These are phyloP conservation scores for Naematelia aurantialba DNA, from an alignment of 768 basidiomycete genomes.

Conservation along the genomic window DNA sequence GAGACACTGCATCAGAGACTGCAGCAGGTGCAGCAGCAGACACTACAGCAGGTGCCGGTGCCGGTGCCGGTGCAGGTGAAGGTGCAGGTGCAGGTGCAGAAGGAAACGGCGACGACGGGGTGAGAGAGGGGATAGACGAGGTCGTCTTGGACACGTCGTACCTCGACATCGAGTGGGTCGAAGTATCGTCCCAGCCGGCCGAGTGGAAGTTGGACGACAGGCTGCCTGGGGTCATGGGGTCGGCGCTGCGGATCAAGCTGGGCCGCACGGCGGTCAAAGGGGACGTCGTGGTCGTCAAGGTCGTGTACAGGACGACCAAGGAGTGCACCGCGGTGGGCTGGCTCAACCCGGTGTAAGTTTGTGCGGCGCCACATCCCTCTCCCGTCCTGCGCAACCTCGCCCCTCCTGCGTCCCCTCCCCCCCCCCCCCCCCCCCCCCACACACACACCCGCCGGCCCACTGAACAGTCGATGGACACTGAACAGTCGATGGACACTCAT, in stretches of 20 bases:
- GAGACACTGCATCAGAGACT: constrained; percentile 36
- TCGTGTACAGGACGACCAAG: constrained; percentile 70
- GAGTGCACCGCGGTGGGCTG: constrained; percentile 77
- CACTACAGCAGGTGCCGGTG: too few species aligned
- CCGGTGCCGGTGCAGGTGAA: too few species aligned
- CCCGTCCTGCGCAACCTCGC: too few species aligned
- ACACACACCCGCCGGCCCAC: too few species aligned
- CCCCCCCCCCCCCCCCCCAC: too few species aligned
- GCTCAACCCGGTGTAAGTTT: constrained; percentile 65
- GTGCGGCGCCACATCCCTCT: constrained; percentile 32
- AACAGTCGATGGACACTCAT: too few species aligned
- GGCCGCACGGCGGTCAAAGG: neutral
- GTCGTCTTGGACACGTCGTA: constrained; percentile 66
- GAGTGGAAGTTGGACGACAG: constrained; percentile 46
- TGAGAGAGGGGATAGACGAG: constrained; percentile 51
- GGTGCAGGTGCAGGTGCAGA: too few species aligned
- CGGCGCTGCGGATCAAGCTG: neutral
- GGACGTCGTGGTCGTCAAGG: constrained; percentile 50
- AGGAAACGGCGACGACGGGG: too few species aligned
- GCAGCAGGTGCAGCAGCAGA: too few species aligned
- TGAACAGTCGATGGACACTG: too few species aligned
- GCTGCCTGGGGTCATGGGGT: constrained; percentile 16
- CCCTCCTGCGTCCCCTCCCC: too few species aligned
- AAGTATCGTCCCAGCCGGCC: constrained; percentile 57
- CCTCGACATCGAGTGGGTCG: constrained; percentile 59